Percentiles rank a stretch among this genome's conserved stretches.
Evolutionary conservation across 805 yeast species (phyloP).

Genomic region (Saccharomycopsis sp.): DNA sequence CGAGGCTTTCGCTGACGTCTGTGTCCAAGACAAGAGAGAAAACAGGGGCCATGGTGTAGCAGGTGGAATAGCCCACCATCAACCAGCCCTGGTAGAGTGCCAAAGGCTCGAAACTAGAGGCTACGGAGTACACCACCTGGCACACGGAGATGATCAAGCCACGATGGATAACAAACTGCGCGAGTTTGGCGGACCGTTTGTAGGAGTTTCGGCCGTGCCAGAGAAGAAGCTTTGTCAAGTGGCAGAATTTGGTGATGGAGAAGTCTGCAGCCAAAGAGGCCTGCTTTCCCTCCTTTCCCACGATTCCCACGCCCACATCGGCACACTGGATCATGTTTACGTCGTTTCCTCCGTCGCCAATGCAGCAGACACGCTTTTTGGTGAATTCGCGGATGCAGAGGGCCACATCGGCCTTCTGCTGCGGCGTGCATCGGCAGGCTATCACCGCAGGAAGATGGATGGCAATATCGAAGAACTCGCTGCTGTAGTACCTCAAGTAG

Average conservation of each 20-base stretch:
- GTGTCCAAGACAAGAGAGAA: conserved; percentile 86
- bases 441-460: conserved; percentile 86
- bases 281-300: conserved; percentile 97
- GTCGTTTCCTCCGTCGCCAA: conserved; percentile 99
- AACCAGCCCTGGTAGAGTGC: conserved; percentile 95
- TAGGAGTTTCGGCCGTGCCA: conserved; percentile 99
- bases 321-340: conserved; percentile 99
- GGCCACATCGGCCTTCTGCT: conserved; percentile 96
- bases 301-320: conserved; percentile 98
- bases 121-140: conserved; percentile 86
- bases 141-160: conserved; percentile 91
- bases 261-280: conserved; percentile 97
- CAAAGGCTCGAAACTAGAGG: conserved; percentile 85
- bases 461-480: conserved; percentile 73
- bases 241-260: conserved; percentile 86
- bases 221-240: conserved; percentile 72
- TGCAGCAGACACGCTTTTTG: conserved; percentile 89
- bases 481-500: conserved; percentile 53
- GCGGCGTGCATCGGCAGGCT: conserved; percentile 98
- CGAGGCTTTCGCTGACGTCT: conserved; percentile 85
- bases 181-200: conserved; percentile 88
- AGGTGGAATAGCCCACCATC: conserved; percentile 97
- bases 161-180: conserved; percentile 95
- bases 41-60: conserved; percentile 97
- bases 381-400: conserved; percentile 68